phyloP scores from a whole-genome alignment of 1,139 yeast species.

The Yamadazyma friedrichii region DNA sequence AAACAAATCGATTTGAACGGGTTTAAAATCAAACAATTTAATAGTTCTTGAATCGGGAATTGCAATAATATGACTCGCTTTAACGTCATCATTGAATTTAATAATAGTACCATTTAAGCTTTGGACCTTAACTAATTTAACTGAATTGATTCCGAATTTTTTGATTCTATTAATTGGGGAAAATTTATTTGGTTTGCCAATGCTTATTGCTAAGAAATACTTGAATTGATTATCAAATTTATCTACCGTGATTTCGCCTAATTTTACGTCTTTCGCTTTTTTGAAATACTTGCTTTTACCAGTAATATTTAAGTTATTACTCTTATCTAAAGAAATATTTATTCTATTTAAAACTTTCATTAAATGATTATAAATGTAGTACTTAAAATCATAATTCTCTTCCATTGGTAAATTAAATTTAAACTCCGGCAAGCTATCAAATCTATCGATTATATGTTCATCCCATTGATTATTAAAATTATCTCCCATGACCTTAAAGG shows the following conservation, averaged over 20 bases:
- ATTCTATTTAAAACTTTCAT: constrained; percentile 21
- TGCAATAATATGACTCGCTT: neutral
- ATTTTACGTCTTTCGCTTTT: constrained; percentile 7
- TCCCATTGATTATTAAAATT: constrained; percentile 1
- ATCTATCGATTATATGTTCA: constrained; percentile 7
- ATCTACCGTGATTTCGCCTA: neutral
- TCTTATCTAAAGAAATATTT: constrained; percentile 15
- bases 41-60: constrained; percentile 1
- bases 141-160: constrained; percentile 24
- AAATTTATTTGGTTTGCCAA: constrained; percentile 32
- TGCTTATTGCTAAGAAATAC: constrained; percentile 20
- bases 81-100: neutral
- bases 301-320: constrained; percentile 19
- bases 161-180: constrained; percentile 22
- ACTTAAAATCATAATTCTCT: constrained; percentile 1
- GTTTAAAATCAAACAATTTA: constrained; percentile 2
- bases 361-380: constrained; percentile 16
- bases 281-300: constrained; percentile 33
- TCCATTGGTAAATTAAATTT: constrained; percentile 5
- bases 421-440: constrained; percentile 5
- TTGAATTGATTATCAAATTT: constrained; percentile 1
- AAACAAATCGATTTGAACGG: constrained; percentile 1
- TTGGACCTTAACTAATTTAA: constrained; percentile 17
- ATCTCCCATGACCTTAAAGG: constrained; percentile 1
- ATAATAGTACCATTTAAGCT: neutral